phyloP scores from a whole-genome alignment of 108 stramenopile species.

The Cyclostephanos tholiformis region DNA sequence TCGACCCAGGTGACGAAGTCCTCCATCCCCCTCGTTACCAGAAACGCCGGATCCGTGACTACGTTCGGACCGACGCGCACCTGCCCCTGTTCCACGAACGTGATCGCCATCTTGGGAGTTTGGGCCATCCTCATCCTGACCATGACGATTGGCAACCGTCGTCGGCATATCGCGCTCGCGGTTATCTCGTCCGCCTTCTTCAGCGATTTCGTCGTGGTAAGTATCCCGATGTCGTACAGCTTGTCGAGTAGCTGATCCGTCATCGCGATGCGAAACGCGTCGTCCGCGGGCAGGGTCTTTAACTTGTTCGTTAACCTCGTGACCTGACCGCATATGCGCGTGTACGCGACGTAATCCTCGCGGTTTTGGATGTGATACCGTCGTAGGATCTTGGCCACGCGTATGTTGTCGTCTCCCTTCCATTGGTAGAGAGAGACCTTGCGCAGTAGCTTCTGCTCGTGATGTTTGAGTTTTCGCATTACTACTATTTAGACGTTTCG shows the following conservation, averaged over 20 bases:
- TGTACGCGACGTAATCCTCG: constrained; percentile 95
- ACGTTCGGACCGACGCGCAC: constrained; percentile 98
- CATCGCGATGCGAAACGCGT: constrained; percentile 95
- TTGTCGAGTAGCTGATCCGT: constrained; percentile 96
- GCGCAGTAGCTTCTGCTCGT: constrained; percentile 97
- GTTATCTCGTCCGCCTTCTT: constrained; percentile 92
- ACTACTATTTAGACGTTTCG: not conserved
- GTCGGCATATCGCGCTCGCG: constrained; percentile 92
- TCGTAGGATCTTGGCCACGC: constrained; percentile 93
- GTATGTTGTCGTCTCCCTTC: constrained; percentile 95
- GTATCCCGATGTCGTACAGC: constrained; percentile 88
- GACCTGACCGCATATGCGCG: constrained; percentile 90
- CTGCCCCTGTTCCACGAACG: constrained; percentile 97
- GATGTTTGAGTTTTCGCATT: constrained; percentile 95
- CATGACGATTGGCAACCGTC: constrained; percentile 98
- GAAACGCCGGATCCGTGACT: constrained; percentile 96
- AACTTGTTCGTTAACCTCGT: constrained; percentile 91
- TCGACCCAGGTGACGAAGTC: constrained; percentile 99
- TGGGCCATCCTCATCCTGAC: constrained; percentile 98
- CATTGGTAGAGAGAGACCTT: constrained; percentile 97
- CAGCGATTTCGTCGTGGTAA: constrained; percentile 85
- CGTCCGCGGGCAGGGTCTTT: constrained; percentile 84
- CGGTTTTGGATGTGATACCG: constrained; percentile 95
- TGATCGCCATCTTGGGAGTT: constrained; percentile 91
- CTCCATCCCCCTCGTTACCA: constrained; percentile 95